Conservation (phyloP, 441 rosid genomes). For the Gossypium lobatum region DNA sequence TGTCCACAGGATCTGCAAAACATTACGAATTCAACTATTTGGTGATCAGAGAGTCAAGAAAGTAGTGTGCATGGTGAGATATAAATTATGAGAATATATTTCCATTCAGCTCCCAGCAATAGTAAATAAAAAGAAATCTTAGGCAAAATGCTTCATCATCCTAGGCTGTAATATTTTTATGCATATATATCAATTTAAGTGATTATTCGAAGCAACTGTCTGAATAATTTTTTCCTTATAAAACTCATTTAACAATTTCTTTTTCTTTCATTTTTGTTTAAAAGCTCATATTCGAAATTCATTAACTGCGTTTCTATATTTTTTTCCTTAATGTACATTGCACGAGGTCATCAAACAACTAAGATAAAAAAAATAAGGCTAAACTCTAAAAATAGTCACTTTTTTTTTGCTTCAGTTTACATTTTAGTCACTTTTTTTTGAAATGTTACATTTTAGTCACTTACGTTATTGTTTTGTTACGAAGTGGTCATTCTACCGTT, state of each 20-base stretch:
- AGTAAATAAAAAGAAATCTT: not conserved
- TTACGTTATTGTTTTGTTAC: no score
- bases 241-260: not conserved
- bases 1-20: not conserved
- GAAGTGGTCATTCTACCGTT: no score
- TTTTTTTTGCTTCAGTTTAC: no score
- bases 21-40: not conserved
- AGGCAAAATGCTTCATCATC: not conserved
- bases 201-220: not conserved
- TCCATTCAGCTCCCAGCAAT: not conserved
- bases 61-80: not conserved
- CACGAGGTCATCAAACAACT: no score
- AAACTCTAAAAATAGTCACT: no score
- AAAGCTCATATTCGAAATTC: no score
- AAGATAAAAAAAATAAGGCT: no score
- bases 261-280: no score
- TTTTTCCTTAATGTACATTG: no score
- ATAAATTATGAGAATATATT: not conserved
- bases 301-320: no score
- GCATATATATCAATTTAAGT: not conserved
- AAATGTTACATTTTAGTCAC: no score
- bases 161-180: not conserved
- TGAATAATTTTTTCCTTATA: not conserved
- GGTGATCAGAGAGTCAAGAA: not conserved
- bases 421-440: no score